Evolutionary conservation across 1,139 yeast genomes (phyloP).

Genomic region (Geotrichum macrosporum): DNA sequence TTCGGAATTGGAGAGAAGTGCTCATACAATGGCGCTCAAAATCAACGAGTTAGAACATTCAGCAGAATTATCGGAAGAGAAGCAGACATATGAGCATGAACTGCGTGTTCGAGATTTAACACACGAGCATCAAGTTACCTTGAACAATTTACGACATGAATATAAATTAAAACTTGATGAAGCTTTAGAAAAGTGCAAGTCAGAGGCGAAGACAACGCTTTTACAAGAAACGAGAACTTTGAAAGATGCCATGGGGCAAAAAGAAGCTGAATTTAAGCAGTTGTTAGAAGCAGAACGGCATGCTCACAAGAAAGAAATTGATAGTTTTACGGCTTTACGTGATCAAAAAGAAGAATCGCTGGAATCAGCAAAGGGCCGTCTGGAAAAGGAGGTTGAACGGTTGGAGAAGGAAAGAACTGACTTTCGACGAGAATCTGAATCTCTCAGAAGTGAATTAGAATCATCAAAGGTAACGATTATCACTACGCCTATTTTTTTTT

Average conservation of each 20-base stretch:
- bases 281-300: conserved; percentile 4
- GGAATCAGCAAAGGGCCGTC: conserved; percentile 21
- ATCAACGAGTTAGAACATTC: conserved; percentile 10
- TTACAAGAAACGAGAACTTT: conserved; percentile 8
- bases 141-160: conserved; percentile 26
- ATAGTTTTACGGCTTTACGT: conserved; percentile 25
- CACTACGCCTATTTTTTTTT: not conserved
- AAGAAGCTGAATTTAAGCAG: conserved; percentile 11
- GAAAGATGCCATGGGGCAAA: conserved; percentile 11
- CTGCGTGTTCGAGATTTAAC: conserved; percentile 15
- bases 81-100: conserved; percentile 39
- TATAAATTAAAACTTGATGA: conserved; percentile 10
- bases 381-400: conserved; percentile 23
- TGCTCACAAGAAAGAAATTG: conserved; percentile 11
- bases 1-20: conserved; percentile 34
- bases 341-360: conserved; percentile 28
- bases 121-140: conserved; percentile 22
- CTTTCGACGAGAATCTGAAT: conserved; percentile 22
- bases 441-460: conserved; percentile 5
- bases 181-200: conserved; percentile 22
- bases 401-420: conserved; percentile 19
- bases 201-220: conserved; percentile 29
- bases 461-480: not conserved
- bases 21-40: conserved; percentile 23
- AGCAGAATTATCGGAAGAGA: conserved; percentile 26